Conservation (phyloP, 2,329 filamentous ascomycete species). For the Myotisia sp. region DNA sequence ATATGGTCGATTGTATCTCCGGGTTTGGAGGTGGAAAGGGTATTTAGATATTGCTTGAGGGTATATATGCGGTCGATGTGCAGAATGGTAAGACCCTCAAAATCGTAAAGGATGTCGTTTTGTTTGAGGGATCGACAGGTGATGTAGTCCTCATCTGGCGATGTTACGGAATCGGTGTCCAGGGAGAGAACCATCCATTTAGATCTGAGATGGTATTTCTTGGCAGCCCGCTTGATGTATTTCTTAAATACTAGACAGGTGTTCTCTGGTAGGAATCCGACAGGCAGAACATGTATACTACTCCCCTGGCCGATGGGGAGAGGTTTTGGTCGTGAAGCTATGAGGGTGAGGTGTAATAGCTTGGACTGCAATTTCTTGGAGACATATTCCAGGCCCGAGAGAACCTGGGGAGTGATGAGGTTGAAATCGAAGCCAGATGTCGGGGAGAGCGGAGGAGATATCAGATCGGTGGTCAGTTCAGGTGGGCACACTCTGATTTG, state of each 20-base stretch:
- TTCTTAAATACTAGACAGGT: slow-evolving; percentile 22
- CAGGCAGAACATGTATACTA: slow-evolving; percentile 27
- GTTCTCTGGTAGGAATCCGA: slow-evolving; percentile 20
- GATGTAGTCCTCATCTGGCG: slow-evolving; percentile 21
- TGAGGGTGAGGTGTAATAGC: slow-evolving; percentile 27
- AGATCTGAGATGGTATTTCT: slow-evolving; percentile 25
- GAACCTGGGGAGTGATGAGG: slow-evolving; percentile 19
- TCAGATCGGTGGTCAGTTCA: slow-evolving; percentile 29
- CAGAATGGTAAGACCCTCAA: slow-evolving; percentile 31
- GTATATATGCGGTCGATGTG: slow-evolving; percentile 34
- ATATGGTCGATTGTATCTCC: slow-evolving; percentile 10
- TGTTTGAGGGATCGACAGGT: slow-evolving; percentile 31
- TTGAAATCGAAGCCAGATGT: slow-evolving; percentile 26
- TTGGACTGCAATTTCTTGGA: slow-evolving; percentile 27
- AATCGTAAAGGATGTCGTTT: slow-evolving; percentile 31
- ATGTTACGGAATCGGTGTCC: background rate
- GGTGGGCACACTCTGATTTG: no score
- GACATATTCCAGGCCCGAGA: slow-evolving; percentile 30
- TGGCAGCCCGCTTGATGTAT: slow-evolving; percentile 24
- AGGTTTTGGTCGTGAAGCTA: slow-evolving; percentile 28
- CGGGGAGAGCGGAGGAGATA: slow-evolving; percentile 28
- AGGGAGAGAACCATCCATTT: slow-evolving; percentile 27
- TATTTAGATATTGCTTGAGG: slow-evolving; percentile 29
- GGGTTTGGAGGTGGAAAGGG: slow-evolving; percentile 19
- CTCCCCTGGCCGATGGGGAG: slow-evolving; percentile 25